A percentile compares a stretch with the other conserved stretches of the same genome.
phyloP scores from a whole-genome alignment of 2,329 filamentous ascomycete genomes.

The Trichophaea hybrida region DNA sequence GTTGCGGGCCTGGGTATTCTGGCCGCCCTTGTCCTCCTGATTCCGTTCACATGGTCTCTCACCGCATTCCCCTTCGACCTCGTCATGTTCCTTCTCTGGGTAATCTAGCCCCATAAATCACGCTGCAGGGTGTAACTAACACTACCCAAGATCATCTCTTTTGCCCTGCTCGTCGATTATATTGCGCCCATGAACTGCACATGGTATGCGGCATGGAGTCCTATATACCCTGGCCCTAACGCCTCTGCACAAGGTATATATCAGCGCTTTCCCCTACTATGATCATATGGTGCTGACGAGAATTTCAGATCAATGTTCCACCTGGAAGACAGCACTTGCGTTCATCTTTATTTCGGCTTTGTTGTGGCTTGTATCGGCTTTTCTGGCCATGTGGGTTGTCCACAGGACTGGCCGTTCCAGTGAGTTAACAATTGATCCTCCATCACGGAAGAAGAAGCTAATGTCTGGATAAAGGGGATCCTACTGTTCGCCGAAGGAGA shows the following conservation, averaged over 20 bases:
- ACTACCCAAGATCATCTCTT: conserved; percentile 44
- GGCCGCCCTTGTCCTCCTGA: conserved; percentile 54
- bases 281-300: not conserved
- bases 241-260: conserved; percentile 20
- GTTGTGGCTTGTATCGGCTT: conserved; percentile 51
- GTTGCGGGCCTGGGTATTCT: conserved; percentile 55
- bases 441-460: not conserved
- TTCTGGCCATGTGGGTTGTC: conserved; percentile 38
- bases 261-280: not conserved
- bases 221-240: conserved; percentile 45
- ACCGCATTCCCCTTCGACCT: conserved; percentile 58
- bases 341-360: conserved; percentile 59
- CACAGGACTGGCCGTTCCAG: not conserved
- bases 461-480: not conserved
- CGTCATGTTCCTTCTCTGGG: conserved; percentile 49
- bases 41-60: conserved; percentile 55
- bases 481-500: not conserved
- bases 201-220: conserved; percentile 33
- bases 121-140: not conserved
- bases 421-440: not conserved
- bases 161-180: conserved; percentile 45
- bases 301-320: conserved; percentile 38
- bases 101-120: not conserved
- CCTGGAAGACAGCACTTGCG: conserved; percentile 56
- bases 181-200: conserved; percentile 12